Evolutionary conservation across 768 basidiomycete species (phyloP).

Genomic region (Rhodosporidiobolus odoratus): DNA sequence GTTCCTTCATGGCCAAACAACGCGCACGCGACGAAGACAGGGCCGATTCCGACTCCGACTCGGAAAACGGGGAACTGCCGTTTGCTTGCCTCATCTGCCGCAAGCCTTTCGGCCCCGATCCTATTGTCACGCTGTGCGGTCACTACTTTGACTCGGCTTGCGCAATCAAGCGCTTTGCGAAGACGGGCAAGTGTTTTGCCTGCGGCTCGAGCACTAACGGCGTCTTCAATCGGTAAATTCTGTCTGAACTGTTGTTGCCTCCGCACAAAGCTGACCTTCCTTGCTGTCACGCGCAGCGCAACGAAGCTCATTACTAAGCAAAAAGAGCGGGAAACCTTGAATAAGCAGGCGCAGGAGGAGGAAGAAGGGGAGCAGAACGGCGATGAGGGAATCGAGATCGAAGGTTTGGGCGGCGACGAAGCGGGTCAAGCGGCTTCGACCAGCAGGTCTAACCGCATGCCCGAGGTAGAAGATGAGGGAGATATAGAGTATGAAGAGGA

Average conservation of each 20-base stretch:
- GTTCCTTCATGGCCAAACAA: conserved; percentile 69
- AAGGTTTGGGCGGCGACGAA: conserved; percentile 31
- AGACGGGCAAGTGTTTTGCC: conserved; percentile 90
- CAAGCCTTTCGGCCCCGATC: conserved; percentile 79
- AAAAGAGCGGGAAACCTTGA: conserved; percentile 52
- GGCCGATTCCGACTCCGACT: conserved; percentile 54
- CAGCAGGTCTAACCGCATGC: not conserved
- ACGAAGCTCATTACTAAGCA: conserved; percentile 85
- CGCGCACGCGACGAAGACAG: conserved; percentile 51
- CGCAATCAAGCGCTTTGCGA: conserved; percentile 88
- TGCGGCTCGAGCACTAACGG: conserved; percentile 90
- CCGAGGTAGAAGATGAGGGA: not conserved
- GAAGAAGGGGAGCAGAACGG: conserved; percentile 34
- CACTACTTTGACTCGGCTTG: conserved; percentile 95
- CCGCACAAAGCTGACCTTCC: not conserved
- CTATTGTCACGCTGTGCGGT: conserved; percentile 89
- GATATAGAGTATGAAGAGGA: conserved; percentile 6
- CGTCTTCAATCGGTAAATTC: conserved; percentile 69
- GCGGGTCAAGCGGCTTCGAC: not conserved
- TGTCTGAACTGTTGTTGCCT: too few relatives aligned
- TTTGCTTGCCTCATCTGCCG: conserved; percentile 98
- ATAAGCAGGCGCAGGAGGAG: conserved; percentile 46
- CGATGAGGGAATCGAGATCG: conserved; percentile 40
- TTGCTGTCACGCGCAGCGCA: conserved; percentile 53
- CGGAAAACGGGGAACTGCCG: conserved; percentile 81